phyloP scores from a whole-genome alignment of 495 filamentous ascomycete genomes.

The Margaritispora aquatica region DNA sequence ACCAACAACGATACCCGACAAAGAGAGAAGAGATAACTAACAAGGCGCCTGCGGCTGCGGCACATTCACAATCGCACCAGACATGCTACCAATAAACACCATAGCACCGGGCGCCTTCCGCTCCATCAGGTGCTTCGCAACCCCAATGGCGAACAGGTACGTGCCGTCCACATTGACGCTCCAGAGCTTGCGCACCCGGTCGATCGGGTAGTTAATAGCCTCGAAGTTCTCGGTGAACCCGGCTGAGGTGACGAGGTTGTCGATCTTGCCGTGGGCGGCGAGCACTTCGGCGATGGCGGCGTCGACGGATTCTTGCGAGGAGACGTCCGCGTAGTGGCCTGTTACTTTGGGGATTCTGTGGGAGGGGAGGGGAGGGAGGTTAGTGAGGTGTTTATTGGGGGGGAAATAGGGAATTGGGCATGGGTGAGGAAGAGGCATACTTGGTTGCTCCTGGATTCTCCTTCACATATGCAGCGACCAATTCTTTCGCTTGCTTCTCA shows the following conservation, averaged over 20 bases:
- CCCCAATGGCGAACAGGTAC: conserved; percentile 76
- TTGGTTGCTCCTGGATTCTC: conserved; percentile 71
- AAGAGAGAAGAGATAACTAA: too few species aligned
- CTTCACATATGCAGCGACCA: conserved; percentile 64
- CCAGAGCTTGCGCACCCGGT: conserved; percentile 88
- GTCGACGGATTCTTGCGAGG: conserved; percentile 69
- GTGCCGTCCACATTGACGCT: conserved; percentile 93
- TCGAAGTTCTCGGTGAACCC: conserved; percentile 96
- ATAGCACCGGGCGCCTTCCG: conserved; percentile 74
- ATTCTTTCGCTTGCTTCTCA: conserved; percentile 60
- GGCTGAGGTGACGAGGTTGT: conserved; percentile 89
- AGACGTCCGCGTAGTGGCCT: conserved; percentile 84
- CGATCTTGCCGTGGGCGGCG: conserved; percentile 68
- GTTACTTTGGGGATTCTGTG: conserved; percentile 72
- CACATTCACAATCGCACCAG: conserved; percentile 83
- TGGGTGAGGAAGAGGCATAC: conserved; percentile 36
- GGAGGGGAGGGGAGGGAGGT: too few species aligned
- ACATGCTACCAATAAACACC: conserved; percentile 95
- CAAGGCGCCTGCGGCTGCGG: conserved; percentile 91
- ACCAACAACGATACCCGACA: too few species aligned
- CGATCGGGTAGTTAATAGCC: conserved; percentile 79
- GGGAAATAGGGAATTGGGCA: conserved; percentile 3
- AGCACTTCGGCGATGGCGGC: conserved; percentile 61
- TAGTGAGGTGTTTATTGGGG: too few species aligned
- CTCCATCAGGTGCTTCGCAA: conserved; percentile 86